Evolutionary conservation across 306 rosid genomes (phyloP), one percentile per base, ranked within the genome.

Genomic region (Pyrus pyrifolia): DNA sequence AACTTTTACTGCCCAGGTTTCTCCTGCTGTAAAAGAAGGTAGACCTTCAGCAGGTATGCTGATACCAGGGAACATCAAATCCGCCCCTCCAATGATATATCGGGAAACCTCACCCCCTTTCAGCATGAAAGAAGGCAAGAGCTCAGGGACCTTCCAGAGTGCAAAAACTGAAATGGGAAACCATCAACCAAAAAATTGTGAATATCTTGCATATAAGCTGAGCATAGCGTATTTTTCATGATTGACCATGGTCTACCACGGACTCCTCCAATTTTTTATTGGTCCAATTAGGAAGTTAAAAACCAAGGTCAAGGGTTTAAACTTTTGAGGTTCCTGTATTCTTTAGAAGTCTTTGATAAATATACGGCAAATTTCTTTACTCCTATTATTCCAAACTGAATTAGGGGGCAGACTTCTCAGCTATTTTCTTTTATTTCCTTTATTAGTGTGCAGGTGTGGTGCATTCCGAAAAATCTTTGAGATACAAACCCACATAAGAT

Each of bases 41-140:
- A 94, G 88, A 57, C 96, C 98, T 73, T 94, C 90, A 11, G 87
- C 81, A 72, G 96, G 97, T 46, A 91, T 83, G 42, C 71, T 83
- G 82, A 94, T 94, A 72, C 98, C 98, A 0, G 98, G 98, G 83
- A 94, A 94, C 98, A 94, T 94, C 86, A 94, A 85, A 79, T 94
- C 98, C 6, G 98, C 98, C 64, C 98, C 98, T 40, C 97, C 96
- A 14, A 94, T 89, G 74, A 94, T 76, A 76, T 67, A 94, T 46
- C 86, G 90, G 30, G 97, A 94, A 60, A 91, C 98, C 87, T 87
- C 97, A 22, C 98, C 97, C 35, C 92, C 96, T 83, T 94, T 94
- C 63, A 94, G 83, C 77, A 81, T 51, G 85, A 94, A 94, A 83
- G 87, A 83, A 68, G 98, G 98, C 82, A 94, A 78, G 27, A 94